A percentile compares a stretch with the other conserved stretches of the same genome.
phyloP scores from a whole-genome alignment of 352 stramenopile species.

The Phytophthora citricola region DNA sequence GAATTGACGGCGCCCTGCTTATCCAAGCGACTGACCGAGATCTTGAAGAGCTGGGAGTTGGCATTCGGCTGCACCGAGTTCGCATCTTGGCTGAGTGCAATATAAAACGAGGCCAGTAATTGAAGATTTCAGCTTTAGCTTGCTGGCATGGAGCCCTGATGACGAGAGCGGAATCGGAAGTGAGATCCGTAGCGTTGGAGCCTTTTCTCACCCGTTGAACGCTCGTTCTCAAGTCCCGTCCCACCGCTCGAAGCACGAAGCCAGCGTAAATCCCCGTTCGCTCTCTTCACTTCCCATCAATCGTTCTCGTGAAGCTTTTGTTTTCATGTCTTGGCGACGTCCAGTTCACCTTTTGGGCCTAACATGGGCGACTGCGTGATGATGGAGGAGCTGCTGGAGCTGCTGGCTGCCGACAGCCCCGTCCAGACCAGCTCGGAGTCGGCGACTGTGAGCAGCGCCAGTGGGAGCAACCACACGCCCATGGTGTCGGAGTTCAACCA shows the following conservation, averaged over 20 bases:
- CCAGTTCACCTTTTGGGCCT: conserved; percentile 21
- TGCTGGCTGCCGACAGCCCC: conserved; percentile 24
- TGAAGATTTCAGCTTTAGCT: not conserved
- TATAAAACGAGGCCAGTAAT: conserved; percentile 3
- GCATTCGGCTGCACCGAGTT: conserved; percentile 72
- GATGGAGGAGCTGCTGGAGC: conserved; percentile 41
- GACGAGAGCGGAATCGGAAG: no score
- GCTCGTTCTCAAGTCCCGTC: no score
- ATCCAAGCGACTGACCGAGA: conserved; percentile 60
- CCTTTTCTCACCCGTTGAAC: no score
- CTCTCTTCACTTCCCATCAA: conserved; percentile 10
- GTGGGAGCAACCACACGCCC: conserved; percentile 3
- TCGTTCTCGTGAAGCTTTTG: not conserved
- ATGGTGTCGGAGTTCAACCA: not conserved
- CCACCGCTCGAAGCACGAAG: not conserved
- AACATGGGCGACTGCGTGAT: conserved; percentile 25
- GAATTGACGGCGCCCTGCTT: conserved; percentile 74
- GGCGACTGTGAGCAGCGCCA: conserved; percentile 4
- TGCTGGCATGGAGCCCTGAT: no score
- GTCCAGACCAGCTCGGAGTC: not conserved
- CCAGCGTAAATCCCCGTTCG: not conserved
- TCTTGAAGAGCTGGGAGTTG: conserved; percentile 72
- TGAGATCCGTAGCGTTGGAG: no score
- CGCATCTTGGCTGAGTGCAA: conserved; percentile 57
- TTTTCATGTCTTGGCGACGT: conserved; percentile 24